Base-by-base conservation (phyloP, 495 filamentous ascomycete species). In the Podospora pseudopauciseta region DNA sequence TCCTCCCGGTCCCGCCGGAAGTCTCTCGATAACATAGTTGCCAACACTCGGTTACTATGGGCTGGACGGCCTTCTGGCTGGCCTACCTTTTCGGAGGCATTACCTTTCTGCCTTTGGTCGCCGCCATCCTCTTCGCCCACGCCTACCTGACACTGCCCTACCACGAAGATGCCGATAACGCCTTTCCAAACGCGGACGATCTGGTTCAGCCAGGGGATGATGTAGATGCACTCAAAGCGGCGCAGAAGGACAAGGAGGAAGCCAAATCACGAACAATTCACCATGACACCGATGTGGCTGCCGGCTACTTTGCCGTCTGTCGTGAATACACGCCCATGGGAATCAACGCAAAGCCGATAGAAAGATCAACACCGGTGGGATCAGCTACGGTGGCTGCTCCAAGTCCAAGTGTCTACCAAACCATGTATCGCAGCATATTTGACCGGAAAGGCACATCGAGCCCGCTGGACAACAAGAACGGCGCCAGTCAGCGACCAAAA, bases 391-490 rank as follows among this genome's bases (percentile, higher is more conserved):
- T 86, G 5, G 87, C 87, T 32, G 79, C 89, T 11, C 91, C 92
- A 69, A 96, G 92, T 75, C 92, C 90, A 54, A 96, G 92, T 73
- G 94, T 99, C 30, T 97, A 98, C 74, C 96, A 98, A 84, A 88
- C 90, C 76, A 97, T 99, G 95, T 98, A 98, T 77, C 83, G 93
- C 72, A 96, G 91, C 77, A 87, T 99, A 59, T 99, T 99, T 75
- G 94, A 98, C 69, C 86, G 95, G 61, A 94, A 91, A 72, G 81
- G 85, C 67, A 78, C 71, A 1, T 77, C 85, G 3, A 81, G 80
- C 7, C 84, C 84, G 5, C 64, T 84, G 15, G 83, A 85, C 65
- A 79, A 80, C 61, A 81, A 81, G 70, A 80, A 77, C 58, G 73
- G 71, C 59, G 75, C 68, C 67, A 84, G 85, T 67, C 91, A 88